Percentiles rank a stretch among this genome's conserved stretches.
Conservation (phyloP, 441 rosid species). For the California macrophylla region DNA sequence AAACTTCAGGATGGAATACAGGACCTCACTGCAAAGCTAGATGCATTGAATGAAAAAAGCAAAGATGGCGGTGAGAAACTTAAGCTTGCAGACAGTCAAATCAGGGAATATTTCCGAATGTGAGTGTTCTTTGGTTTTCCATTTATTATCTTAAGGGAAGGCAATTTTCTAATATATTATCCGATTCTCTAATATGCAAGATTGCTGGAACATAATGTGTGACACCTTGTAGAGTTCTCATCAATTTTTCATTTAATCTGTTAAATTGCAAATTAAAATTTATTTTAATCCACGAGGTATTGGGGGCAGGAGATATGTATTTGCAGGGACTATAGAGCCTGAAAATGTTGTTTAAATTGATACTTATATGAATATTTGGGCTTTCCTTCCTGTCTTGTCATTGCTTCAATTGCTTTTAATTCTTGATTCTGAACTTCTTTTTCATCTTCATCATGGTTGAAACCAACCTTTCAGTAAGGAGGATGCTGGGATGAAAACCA, state of each 20-base stretch:
- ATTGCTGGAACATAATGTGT: neutral
- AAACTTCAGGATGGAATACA: slow-evolving; percentile 59
- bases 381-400: neutral
- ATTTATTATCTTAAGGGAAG: neutral
- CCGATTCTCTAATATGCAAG: neutral
- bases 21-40: slow-evolving; percentile 69
- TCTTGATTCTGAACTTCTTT: neutral
- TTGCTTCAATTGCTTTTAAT: slow-evolving; percentile 8
- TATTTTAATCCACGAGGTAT: neutral
- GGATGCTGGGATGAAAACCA: slow-evolving; percentile 90
- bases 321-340: neutral
- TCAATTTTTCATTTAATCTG: neutral
- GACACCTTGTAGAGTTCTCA: neutral
- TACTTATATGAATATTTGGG: neutral
- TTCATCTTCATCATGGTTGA: slow-evolving; percentile 8
- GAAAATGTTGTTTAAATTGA: neutral
- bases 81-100: slow-evolving; percentile 67
- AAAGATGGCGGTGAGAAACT: slow-evolving; percentile 74
- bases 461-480: slow-evolving; percentile 60
- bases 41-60: slow-evolving; percentile 65
- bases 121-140: slow-evolving; percentile 32
- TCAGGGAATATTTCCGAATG: slow-evolving; percentile 77
- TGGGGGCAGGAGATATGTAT: neutral
- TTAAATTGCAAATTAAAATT: neutral
- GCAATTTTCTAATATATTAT: neutral